Evolutionary conservation across 164 flowering plant genomes (phyloP), one percentile per base, ranked within the genome.

Genomic region (Tetracentron sinense): DNA sequence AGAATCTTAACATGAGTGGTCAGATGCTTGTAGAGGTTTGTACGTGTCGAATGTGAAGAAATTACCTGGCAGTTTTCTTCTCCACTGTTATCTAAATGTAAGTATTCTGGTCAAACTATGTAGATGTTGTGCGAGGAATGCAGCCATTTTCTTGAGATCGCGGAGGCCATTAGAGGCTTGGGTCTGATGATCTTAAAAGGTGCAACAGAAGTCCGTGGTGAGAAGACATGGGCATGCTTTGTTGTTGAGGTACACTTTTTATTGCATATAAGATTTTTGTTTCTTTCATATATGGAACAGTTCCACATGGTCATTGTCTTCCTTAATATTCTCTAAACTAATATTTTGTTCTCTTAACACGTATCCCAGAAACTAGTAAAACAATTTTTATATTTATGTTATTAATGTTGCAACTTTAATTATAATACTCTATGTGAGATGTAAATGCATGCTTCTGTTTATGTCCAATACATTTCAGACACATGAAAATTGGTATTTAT

Each of bases 101-200:
- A 3, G 49, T 27, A 50, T 14, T 29, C 30, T 71, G 52, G 44
- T 52, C 63, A 48, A 22, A 61, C 5, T 63, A 20, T 68, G 74
- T 79, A 87, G 93, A 90, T 90, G 88, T 42, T 87, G 69, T 84
- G 93, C 35, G 89, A 90, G 67, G 88, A 87, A 60, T 72, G 88
- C 73, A 68, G 79, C 71, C 81, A 77, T 73, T 83, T 90, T 84
- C 83, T 90, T 58, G 92, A 90, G 72, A 77, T 87, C 63, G 88
- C 90, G 44, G 87, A 83, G 65, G 87, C 82, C 35, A 82, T 90
- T 61, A 77, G 79, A 69, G 75, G 88, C 69, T 70, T 90, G 79
- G 96, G 90, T 49, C 75, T 90, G 62, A 78, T 77, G 54, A 82
- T 90, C 65, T 65, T 87, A 59, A 84, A 84, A 80, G 93, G 93